These are phyloP conservation scores for Beauveria varroae DNA, from an alignment of 2,329 filamentous ascomycete genomes.

Conservation along the genomic window DNA sequence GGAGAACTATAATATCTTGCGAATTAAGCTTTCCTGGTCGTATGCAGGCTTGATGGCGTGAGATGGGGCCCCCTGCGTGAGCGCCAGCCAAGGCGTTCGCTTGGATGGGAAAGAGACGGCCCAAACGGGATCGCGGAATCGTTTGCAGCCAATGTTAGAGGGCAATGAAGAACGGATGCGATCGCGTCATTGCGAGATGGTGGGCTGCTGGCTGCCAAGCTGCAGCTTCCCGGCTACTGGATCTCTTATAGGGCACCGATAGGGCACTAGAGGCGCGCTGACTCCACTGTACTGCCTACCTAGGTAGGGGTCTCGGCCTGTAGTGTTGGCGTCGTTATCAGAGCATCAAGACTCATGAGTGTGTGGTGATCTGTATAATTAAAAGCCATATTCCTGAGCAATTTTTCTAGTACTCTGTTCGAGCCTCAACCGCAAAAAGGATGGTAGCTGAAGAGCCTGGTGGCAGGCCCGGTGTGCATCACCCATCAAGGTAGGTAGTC, in stretches of 20 bases:
- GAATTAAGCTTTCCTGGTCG: not conserved
- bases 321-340: not conserved
- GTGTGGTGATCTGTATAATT: not conserved
- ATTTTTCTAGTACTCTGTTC: too few species aligned
- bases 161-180: not conserved
- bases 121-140: not conserved
- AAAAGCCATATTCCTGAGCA: not conserved
- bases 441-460: too few species aligned
- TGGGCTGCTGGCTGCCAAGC: not conserved
- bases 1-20: not conserved
- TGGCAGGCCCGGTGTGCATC: too few species aligned
- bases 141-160: constrained; percentile 3
- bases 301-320: not conserved
- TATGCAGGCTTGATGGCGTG: not conserved
- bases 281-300: not conserved
- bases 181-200: constrained; percentile 8
- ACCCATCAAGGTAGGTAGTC: too few species aligned
- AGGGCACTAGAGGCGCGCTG: not conserved
- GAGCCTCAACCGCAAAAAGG: too few species aligned
- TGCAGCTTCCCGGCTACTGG: not conserved
- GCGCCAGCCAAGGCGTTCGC: not conserved
- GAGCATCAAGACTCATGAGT: not conserved
- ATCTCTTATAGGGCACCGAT: not conserved
- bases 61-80: not conserved
- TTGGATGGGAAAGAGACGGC: not conserved